Percentiles rank a stretch among this genome's conserved stretches.
phyloP scores from a whole-genome alignment of 164 flowering plant genomes.

The Amborella trichopoda region DNA sequence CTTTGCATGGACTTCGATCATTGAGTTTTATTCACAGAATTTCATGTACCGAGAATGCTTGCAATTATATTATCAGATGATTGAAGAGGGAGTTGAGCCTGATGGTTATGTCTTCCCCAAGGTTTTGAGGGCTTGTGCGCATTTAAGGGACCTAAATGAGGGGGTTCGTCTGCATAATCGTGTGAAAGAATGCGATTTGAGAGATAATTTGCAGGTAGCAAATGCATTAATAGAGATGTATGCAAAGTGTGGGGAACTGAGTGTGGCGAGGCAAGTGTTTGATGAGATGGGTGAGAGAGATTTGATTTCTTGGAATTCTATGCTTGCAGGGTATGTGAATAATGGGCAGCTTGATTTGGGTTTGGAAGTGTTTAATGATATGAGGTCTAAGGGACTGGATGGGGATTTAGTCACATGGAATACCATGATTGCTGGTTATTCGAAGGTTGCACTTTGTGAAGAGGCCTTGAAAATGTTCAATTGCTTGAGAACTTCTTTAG shows the following conservation, averaged over 20 bases:
- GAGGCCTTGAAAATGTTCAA: constrained; percentile 29
- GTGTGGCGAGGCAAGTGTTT: constrained; percentile 24
- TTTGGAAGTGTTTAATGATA: constrained; percentile 17
- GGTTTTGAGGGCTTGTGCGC: constrained; percentile 31
- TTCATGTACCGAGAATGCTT: constrained; percentile 22
- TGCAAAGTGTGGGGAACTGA: constrained; percentile 28
- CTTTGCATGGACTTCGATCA: constrained; percentile 43
- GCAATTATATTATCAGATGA: constrained; percentile 17
- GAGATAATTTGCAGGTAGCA: constrained; percentile 17
- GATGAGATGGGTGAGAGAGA: constrained; percentile 27
- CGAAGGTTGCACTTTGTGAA: constrained; percentile 33
- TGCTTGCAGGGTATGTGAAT: constrained; percentile 36
- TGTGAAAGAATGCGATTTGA: constrained; percentile 20
- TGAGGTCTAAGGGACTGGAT: constrained; percentile 23
- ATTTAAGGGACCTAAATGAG: constrained; percentile 8
- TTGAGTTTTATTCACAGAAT: constrained; percentile 22
- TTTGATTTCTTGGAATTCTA: constrained; percentile 41
- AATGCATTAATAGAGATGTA: constrained; percentile 49
- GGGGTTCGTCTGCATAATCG: constrained; percentile 34
- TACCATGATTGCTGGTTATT: constrained; percentile 38
- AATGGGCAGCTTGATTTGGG: constrained; percentile 23
- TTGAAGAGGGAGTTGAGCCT: constrained; percentile 19
- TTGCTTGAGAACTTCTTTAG: constrained; percentile 13
- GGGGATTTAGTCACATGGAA: constrained; percentile 47
- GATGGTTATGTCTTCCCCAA: constrained; percentile 45